A percentile compares a stretch with the other conserved stretches of the same genome.
Evolutionary conservation across 164 flowering plant genomes (phyloP).

Genomic region (Protea cynaroides): DNA sequence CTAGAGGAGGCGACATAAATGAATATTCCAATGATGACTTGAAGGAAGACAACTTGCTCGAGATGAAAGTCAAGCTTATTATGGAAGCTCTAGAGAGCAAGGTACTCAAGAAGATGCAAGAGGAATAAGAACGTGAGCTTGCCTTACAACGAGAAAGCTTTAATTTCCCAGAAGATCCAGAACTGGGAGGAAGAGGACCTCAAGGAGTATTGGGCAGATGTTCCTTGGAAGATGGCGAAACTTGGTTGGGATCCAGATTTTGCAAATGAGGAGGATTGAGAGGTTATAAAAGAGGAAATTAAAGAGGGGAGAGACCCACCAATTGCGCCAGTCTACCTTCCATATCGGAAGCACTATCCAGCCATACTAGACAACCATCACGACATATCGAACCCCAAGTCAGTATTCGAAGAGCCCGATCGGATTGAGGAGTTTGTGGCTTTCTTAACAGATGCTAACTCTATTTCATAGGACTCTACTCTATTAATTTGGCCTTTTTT

Average conservation of each 20-base stretch:
- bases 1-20: conserved; percentile 9
- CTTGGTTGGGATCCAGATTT: conserved; percentile 89
- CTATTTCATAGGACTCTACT: too few relatives aligned
- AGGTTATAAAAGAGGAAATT: conserved; percentile 35
- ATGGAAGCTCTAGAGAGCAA: conserved; percentile 25
- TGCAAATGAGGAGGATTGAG: conserved; percentile 78
- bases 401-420: conserved; percentile 78
- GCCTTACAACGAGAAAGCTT: conserved; percentile 35
- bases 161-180: conserved; percentile 74
- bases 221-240: conserved; percentile 39
- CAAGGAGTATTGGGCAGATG: conserved; percentile 78
- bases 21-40: conserved; percentile 4
- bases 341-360: conserved; percentile 67
- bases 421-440: conserved; percentile 96
- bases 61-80: conserved; percentile 31
- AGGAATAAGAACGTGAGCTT: conserved; percentile 29
- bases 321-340: conserved; percentile 82
- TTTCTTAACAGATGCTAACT: too few relatives aligned
- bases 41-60: conserved; percentile 31
- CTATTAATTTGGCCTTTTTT: too few relatives aligned
- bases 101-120: conserved; percentile 17
- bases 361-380: conserved; percentile 55
- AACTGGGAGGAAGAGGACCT: conserved; percentile 81
- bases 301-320: conserved; percentile 51
- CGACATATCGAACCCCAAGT: conserved; percentile 54